Percentiles rank a stretch among this genome's conserved stretches.
phyloP scores from a whole-genome alignment of 148 eudicot genomes.

The Cornus suecica region DNA sequence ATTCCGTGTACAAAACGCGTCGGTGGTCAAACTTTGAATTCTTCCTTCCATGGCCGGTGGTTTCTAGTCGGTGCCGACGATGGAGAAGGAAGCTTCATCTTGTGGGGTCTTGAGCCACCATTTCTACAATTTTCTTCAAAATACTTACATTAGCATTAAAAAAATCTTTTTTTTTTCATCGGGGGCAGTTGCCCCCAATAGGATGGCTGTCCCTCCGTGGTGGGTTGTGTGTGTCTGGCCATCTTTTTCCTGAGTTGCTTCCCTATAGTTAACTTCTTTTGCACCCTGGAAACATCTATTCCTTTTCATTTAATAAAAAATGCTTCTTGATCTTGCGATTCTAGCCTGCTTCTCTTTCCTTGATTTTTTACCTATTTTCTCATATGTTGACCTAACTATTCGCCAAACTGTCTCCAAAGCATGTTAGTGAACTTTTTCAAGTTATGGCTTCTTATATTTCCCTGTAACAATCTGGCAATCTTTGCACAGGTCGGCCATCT shows the following conservation, averaged over 20 bases:
- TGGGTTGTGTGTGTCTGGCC: background rate
- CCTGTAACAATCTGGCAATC: background rate
- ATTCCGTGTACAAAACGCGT: no score
- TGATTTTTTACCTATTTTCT: background rate
- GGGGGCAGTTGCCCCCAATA: no score
- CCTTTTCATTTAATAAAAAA: background rate
- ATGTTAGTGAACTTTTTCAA: background rate
- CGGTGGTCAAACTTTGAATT: no score
- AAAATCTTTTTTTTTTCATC: no score
- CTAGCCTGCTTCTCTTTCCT: background rate
- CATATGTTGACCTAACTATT: background rate
- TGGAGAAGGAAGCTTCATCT: no score
- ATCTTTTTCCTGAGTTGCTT: background rate
- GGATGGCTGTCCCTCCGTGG: no score
- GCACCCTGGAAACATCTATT: background rate
- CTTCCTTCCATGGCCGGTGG: no score
- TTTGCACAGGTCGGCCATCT: slow-evolving; percentile 75
- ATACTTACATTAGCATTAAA: no score
- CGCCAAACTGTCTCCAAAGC: background rate
- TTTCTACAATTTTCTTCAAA: no score
- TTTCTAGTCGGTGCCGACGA: no score
- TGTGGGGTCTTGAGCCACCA: no score
- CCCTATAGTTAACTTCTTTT: background rate
- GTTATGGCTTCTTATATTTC: background rate
- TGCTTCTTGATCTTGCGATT: background rate